A percentile compares a stretch with the other conserved stretches of the same genome.
Evolutionary conservation across 257 asterid genomes (phyloP).

Genomic region (Leptodermis oblonga): DNA sequence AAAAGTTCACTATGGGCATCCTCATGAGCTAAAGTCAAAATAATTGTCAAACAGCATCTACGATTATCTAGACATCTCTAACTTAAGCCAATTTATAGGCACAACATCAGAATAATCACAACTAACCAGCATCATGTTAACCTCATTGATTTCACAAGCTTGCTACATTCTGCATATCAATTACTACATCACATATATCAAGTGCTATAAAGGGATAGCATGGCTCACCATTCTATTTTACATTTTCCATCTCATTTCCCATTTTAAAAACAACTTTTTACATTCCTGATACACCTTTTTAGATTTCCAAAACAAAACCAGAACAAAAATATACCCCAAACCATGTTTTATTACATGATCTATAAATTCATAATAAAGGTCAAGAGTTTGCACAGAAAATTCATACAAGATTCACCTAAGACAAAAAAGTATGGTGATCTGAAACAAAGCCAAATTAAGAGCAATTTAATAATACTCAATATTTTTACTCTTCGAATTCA

Average conservation of each 20-base stretch:
- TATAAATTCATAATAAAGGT: neutral
- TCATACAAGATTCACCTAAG: neutral
- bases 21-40: neutral
- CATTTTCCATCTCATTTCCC: neutral
- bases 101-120: neutral
- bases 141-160: neutral
- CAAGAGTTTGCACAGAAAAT: neutral
- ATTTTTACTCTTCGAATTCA: neutral
- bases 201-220: neutral
- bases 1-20: neutral
- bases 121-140: neutral
- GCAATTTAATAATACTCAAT: neutral
- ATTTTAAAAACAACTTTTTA: neutral
- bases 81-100: neutral
- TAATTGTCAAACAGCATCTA: neutral
- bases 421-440: too few species aligned
- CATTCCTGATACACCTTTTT: neutral
- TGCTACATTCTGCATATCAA: neutral
- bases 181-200: neutral
- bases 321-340: too few species aligned
- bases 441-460: neutral
- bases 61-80: neutral
- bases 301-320: neutral
- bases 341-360: neutral
- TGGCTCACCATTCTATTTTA: neutral